These are phyloP conservation scores for Colletotrichum lupini DNA, from an alignment of 2,329 filamentous ascomycete genomes.

Conservation along the genomic window DNA sequence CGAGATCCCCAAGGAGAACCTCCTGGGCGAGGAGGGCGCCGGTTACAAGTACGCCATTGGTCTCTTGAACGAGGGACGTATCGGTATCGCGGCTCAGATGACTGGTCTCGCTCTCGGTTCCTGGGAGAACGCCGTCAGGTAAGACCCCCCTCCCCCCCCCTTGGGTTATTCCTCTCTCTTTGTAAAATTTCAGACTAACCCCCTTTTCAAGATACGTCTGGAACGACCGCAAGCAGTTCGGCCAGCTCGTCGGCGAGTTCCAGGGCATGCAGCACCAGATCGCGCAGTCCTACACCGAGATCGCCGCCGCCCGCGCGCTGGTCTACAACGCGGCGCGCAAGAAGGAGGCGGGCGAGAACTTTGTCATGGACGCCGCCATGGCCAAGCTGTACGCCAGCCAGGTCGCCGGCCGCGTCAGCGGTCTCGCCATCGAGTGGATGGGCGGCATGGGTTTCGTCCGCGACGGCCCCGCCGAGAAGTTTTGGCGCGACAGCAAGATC, in stretches of 20 bases:
- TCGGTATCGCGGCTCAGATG: constrained; percentile 99
- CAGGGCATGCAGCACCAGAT: constrained; percentile 99
- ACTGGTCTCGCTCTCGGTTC: constrained; percentile 94
- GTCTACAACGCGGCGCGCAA: constrained; percentile 97
- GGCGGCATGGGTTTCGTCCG: constrained; percentile 98
- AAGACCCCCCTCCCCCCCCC: constrained; percentile 42
- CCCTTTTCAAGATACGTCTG: constrained; percentile 77
- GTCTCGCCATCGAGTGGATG: constrained; percentile 97
- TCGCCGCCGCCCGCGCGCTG: constrained; percentile 87
- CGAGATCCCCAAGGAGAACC: constrained; percentile 85
- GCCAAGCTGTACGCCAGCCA: constrained; percentile 96
- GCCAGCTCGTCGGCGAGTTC: constrained; percentile 92
- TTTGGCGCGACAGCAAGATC: constrained; percentile 97
- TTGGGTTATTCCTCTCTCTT: too few relatives aligned
- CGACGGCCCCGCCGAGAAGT: constrained; percentile 97
- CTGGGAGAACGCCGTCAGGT: constrained; percentile 91
- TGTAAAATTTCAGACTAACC: too few relatives aligned
- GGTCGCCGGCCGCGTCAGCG: constrained; percentile 87
- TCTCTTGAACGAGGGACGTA: constrained; percentile 94
- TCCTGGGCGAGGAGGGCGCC: constrained; percentile 88
- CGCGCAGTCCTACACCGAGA: constrained; percentile 94
- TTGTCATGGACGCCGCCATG: constrained; percentile 97
- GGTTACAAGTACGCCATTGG: constrained; percentile 99
- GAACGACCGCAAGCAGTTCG: constrained; percentile 99
- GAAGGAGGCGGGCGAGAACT: constrained; percentile 97